Conservation (phyloP, 1,284 basidiomycete species). For the Apiotrichum sp. region DNA sequence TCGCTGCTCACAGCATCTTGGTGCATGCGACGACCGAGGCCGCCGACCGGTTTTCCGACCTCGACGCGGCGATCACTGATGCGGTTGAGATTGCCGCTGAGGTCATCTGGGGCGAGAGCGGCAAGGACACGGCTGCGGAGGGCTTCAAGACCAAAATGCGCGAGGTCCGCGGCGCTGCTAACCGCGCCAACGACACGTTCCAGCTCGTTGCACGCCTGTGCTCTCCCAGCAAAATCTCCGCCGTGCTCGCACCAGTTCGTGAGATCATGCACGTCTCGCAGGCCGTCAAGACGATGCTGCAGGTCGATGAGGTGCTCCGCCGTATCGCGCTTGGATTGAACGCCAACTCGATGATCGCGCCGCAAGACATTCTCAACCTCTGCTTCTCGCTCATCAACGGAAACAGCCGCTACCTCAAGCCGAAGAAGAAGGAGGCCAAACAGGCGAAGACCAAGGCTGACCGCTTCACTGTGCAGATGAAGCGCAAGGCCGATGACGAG, state of each 20-base stretch:
- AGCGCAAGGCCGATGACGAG: slow-evolving; percentile 57
- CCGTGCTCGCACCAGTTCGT: slow-evolving; percentile 71
- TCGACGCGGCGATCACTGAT: slow-evolving; percentile 73
- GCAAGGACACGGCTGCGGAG: slow-evolving; percentile 79
- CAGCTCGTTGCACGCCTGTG: slow-evolving; percentile 70
- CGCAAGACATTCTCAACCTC: slow-evolving; percentile 68
- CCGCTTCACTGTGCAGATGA: slow-evolving; percentile 69
- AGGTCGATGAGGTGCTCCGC: slow-evolving; percentile 81
- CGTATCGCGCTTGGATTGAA: slow-evolving; percentile 80
- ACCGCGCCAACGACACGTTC: slow-evolving; percentile 78
- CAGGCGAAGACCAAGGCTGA: slow-evolving; percentile 47
- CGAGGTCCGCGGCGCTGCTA: slow-evolving; percentile 73
- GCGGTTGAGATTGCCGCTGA: slow-evolving; percentile 78
- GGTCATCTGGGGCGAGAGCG: slow-evolving; percentile 90
- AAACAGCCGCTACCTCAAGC: slow-evolving; percentile 67
- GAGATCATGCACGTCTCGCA: slow-evolving; percentile 83
- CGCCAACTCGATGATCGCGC: slow-evolving; percentile 65
- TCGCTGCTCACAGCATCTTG: slow-evolving; percentile 74
- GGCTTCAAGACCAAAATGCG: slow-evolving; percentile 93
- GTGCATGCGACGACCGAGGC: slow-evolving; percentile 61
- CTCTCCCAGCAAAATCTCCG: slow-evolving; percentile 67
- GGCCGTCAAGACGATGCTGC: slow-evolving; percentile 71
- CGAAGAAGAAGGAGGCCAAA: slow-evolving; percentile 38
- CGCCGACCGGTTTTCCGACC: slow-evolving; percentile 56
- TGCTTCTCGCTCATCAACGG: slow-evolving; percentile 87